phyloP scores from a whole-genome alignment of 495 filamentous ascomycete genomes.

The Neurospora sp. region DNA sequence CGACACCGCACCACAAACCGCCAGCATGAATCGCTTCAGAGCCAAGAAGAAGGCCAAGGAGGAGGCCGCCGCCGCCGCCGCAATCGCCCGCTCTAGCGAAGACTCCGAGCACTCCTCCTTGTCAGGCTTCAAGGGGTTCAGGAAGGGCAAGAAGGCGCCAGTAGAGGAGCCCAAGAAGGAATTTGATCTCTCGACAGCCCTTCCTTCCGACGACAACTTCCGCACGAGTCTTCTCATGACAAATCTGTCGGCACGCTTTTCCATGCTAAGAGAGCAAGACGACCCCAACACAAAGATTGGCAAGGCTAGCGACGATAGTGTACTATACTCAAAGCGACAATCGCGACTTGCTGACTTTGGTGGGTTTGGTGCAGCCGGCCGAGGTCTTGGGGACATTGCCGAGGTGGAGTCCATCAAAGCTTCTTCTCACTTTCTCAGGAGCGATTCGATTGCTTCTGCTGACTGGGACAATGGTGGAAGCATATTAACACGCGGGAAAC shows the following conservation, averaged over 20 bases:
- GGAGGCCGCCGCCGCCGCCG: constrained; percentile 37
- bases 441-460: constrained; percentile 52
- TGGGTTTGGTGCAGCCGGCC: constrained; percentile 32
- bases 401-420: constrained; percentile 75
- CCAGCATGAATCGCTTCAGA: constrained; percentile 63
- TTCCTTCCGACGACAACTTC: constrained; percentile 83
- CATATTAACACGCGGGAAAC: constrained; percentile 75
- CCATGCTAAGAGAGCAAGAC: constrained; percentile 90
- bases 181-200: constrained; percentile 59
- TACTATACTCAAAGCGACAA: constrained; percentile 70
- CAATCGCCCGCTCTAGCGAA: constrained; percentile 31
- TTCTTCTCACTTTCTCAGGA: constrained; percentile 32
- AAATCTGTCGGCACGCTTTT: constrained; percentile 87
- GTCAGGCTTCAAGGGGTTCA: constrained; percentile 44
- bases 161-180: constrained; percentile 50
- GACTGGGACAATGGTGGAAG: constrained; percentile 52
- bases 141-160: constrained; percentile 47
- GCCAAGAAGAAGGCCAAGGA: constrained; percentile 61
- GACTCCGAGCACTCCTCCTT: constrained; percentile 38
- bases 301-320: constrained; percentile 90
- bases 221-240: constrained; percentile 96
- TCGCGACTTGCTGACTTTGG: constrained; percentile 55
- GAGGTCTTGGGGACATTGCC: constrained; percentile 70
- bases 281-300: constrained; percentile 79
- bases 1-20: neutral